Evolutionary conservation across 805 yeast species (phyloP), one percentile per base, ranked within the genome.

Genomic region (Saturnispora bothae): DNA sequence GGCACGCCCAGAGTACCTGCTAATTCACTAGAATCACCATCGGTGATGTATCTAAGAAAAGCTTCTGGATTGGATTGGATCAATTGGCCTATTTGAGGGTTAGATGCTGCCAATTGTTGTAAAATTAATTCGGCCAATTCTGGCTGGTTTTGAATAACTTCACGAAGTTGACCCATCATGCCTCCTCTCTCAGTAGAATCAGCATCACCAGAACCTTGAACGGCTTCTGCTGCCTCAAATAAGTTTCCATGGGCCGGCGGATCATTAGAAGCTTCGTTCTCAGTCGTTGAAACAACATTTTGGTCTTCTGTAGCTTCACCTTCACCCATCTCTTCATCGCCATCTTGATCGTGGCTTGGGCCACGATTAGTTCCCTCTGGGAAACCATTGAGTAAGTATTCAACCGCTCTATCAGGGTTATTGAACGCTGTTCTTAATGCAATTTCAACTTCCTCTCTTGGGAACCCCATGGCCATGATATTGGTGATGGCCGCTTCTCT

Each of bases 331-430:
- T 47, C 33, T 22, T 42, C 50, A 13, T 50, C 54, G 17, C 48
- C 48, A 14, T 54, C 36, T 8, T 56, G 35, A 4, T 26, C 40
- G 8, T 16, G 28, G 14, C 37, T 38, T 12, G 32, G 40, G 13
- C 36, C 41, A 6, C 42, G 38, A n/a, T 48, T 40, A 23, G 45
- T 42, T 6, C 7, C 6, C 10, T 54, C 38, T 47, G 19, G 53
- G 31, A 89, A 73, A 3, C 96, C 97, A 33, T 88, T 84, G 47
- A 92, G 65, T 36, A 92, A 67, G 57, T 89, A 88, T 57, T 92
- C 98, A 12, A 92, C 97, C 0, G 98, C 98, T 52, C 98, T 77
- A 57, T 89, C 97, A 16, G 98, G 97, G 61, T 92, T 88, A 63
- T 89, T 89, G 65, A 77, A 92, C 1, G 98, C 97, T 13, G 95